Percentiles rank a stretch among this genome's conserved stretches.
Evolutionary conservation across 139 green algal species (phyloP).

Genomic region (Ettlia oleoabundans): DNA sequence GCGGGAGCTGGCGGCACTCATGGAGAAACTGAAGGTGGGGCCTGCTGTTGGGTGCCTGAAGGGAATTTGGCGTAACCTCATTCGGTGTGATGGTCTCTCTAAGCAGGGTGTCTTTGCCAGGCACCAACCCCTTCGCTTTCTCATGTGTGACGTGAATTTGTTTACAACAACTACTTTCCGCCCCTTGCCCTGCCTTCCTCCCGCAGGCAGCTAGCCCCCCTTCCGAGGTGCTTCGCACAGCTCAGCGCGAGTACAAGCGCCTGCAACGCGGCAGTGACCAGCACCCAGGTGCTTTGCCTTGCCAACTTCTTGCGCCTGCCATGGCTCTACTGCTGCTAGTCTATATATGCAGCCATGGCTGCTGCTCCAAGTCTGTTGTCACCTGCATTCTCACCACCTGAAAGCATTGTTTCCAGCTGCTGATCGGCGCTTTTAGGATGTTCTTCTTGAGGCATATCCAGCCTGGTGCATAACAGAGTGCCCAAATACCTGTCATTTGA

Average conservation of each 20-base stretch:
- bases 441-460: not conserved
- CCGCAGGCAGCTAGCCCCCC: constrained; percentile 21
- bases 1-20: constrained; percentile 27
- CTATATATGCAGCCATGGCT: not conserved
- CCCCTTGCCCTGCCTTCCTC: not conserved
- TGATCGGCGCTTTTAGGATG: too few species aligned
- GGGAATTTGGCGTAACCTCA: too few species aligned
- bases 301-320: not conserved
- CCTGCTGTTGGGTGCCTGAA: not conserved
- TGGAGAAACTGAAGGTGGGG: constrained; percentile 42
- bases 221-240: constrained; percentile 39
- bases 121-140: too few species aligned
- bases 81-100: too few species aligned
- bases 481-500: too few species aligned
- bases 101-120: too few species aligned
- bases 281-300: constrained; percentile 12
- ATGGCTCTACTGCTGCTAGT: not conserved
- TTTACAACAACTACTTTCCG: not conserved
- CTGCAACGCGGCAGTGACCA: constrained; percentile 37
- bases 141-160: too few species aligned
- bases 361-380: not conserved
- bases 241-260: constrained; percentile 34
- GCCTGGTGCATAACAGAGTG: not conserved
- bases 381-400: not conserved
- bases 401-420: too few species aligned